phyloP scores from a whole-genome alignment of 805 yeast genomes.

The Sugiyamaella marilandica region DNA sequence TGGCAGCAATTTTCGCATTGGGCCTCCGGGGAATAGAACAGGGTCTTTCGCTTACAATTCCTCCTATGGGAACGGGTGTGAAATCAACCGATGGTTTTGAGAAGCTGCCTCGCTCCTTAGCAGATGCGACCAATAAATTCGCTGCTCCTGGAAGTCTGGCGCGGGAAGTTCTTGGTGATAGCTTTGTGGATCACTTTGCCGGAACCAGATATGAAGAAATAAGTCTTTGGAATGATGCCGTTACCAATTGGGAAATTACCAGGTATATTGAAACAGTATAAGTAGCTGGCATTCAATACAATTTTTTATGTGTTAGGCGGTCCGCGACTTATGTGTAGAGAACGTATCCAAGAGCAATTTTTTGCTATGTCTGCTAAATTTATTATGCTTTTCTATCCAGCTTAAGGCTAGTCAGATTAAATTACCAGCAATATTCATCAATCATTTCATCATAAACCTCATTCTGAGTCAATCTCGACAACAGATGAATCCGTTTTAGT shows the following conservation, averaged over 20 bases:
- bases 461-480: background rate
- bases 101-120: conserved; percentile 26
- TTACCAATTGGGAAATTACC: conserved; percentile 34
- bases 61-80: conserved; percentile 29
- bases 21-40: conserved; percentile 31
- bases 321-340: no score
- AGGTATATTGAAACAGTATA: conserved; percentile 32
- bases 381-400: background rate
- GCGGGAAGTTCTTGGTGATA: conserved; percentile 36
- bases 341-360: no score
- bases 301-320: no score
- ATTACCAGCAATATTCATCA: background rate
- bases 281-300: background rate
- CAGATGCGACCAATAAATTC: conserved; percentile 27
- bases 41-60: conserved; percentile 22
- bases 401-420: background rate
- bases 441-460: conserved; percentile 1
- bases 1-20: conserved; percentile 32
- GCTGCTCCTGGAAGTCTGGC: conserved; percentile 26
- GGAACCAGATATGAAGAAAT: conserved; percentile 31
- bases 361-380: background rate
- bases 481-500: background rate
- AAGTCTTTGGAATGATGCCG: conserved; percentile 29
- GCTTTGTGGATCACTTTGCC: conserved; percentile 33
- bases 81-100: conserved; percentile 21